Conservation (phyloP, 2,329 filamentous ascomycete genomes). For the Neurospora sp. region DNA sequence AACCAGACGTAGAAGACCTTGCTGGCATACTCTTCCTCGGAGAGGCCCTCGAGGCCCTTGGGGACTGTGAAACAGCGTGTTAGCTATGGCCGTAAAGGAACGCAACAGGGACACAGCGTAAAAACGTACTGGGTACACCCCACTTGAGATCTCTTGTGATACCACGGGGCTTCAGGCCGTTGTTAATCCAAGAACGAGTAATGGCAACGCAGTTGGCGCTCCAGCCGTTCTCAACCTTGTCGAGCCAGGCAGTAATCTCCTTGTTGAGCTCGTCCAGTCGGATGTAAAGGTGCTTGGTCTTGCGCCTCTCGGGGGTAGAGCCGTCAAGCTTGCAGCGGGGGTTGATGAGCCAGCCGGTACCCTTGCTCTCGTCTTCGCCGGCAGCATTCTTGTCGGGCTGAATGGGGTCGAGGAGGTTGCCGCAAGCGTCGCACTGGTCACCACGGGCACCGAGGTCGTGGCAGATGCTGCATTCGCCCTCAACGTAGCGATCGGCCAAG, state of each 20-base stretch:
- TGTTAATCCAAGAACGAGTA: constrained; percentile 70
- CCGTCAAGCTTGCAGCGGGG: constrained; percentile 80
- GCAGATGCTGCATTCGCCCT: constrained; percentile 70
- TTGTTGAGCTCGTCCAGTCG: constrained; percentile 74
- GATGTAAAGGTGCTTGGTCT: constrained; percentile 90
- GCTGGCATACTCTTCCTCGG: constrained; percentile 43
- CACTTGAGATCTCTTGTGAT: constrained; percentile 91
- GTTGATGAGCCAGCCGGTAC: constrained; percentile 16
- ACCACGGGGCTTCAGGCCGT: constrained; percentile 75
- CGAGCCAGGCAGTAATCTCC: constrained; percentile 68
- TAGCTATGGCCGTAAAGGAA: not conserved
- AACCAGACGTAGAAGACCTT: constrained; percentile 71
- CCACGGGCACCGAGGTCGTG: constrained; percentile 61
- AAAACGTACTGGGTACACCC: constrained; percentile 48
- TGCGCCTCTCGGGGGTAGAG: constrained; percentile 64
- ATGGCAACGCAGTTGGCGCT: constrained; percentile 66
- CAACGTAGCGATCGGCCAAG: constrained; percentile 78
- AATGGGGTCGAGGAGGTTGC: constrained; percentile 60
- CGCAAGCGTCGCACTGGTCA: constrained; percentile 52
- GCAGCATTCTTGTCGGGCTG: constrained; percentile 37
- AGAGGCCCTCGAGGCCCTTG: constrained; percentile 36
- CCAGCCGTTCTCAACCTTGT: constrained; percentile 66
- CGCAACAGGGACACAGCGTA: not conserved
- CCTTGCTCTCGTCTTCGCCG: constrained; percentile 14
- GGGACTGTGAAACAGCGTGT: constrained; percentile 28